Percentiles rank a stretch among this genome's conserved stretches.
Conservation (phyloP, 768 basidiomycete species). For the Serendipita sp. region DNA sequence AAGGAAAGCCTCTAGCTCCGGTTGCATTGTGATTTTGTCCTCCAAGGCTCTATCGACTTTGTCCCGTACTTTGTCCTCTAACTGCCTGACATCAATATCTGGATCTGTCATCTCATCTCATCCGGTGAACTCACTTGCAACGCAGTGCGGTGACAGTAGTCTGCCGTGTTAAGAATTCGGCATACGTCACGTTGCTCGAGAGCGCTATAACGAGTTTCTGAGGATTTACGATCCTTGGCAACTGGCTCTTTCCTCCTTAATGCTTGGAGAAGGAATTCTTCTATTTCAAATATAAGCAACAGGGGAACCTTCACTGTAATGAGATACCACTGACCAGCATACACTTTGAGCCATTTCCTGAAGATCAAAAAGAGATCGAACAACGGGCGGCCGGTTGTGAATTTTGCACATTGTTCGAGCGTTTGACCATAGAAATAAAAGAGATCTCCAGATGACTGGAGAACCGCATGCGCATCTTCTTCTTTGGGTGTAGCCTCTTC, state of each 20-base stretch:
- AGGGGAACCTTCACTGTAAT: not conserved
- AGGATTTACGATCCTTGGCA: slow-evolving; percentile 41
- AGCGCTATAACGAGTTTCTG: slow-evolving; percentile 62
- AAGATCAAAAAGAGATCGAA: slow-evolving; percentile 68
- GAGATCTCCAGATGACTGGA: slow-evolving; percentile 87
- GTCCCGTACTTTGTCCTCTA: slow-evolving; percentile 82
- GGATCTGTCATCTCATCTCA: not conserved
- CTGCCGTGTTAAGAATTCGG: slow-evolving; percentile 89
- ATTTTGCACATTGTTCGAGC: slow-evolving; percentile 82
- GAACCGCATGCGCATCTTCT: slow-evolving; percentile 42
- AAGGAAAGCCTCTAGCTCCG: slow-evolving; percentile 78
- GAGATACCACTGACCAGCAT: slow-evolving; percentile 55
- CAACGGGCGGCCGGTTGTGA: slow-evolving; percentile 71
- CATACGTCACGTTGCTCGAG: slow-evolving; percentile 68
- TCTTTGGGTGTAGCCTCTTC: slow-evolving; percentile 31
- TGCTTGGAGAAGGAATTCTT: slow-evolving; percentile 67
- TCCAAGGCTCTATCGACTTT: slow-evolving; percentile 63
- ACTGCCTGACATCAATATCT: slow-evolving; percentile 25
- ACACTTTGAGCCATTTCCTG: slow-evolving; percentile 87
- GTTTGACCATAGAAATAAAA: slow-evolving; percentile 97
- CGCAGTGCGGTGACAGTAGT: slow-evolving; percentile 90
- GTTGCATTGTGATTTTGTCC: slow-evolving; percentile 66
- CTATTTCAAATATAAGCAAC: slow-evolving; percentile 26
- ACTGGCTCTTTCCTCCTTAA: slow-evolving; percentile 45
- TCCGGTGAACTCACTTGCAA: slow-evolving; percentile 40